phyloP scores from a whole-genome alignment of 2,329 filamentous ascomycete species.

The Sclerotinia spermophila region DNA sequence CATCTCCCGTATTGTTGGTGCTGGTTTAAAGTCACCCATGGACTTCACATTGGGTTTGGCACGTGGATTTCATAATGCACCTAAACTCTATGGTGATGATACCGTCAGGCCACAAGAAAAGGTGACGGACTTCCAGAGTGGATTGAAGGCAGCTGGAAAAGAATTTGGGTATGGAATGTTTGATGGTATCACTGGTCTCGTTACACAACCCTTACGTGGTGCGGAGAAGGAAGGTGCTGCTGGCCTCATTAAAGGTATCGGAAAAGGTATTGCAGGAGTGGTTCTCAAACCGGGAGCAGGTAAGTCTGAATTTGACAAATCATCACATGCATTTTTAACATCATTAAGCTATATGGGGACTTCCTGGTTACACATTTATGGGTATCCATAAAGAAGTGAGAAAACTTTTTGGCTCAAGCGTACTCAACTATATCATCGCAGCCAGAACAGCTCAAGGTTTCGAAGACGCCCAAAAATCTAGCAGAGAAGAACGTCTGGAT shows the following conservation, averaged over 20 bases:
- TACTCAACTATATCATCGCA: slow-evolving; percentile 75
- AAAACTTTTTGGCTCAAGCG: slow-evolving; percentile 65
- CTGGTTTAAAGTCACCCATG: slow-evolving; percentile 76
- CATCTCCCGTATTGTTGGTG: slow-evolving; percentile 67
- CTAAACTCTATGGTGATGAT: slow-evolving; percentile 79
- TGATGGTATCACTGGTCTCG: slow-evolving; percentile 75
- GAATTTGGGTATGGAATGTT: slow-evolving; percentile 75
- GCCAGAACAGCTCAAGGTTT: slow-evolving; percentile 73
- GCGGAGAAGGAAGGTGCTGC: slow-evolving; percentile 60
- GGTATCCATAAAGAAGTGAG: slow-evolving; percentile 75
- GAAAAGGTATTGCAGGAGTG: slow-evolving; percentile 77
- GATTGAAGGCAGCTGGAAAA: slow-evolving; percentile 72
- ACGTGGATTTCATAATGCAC: slow-evolving; percentile 84
- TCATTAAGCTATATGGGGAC: slow-evolving; percentile 55
- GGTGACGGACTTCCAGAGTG: slow-evolving; percentile 72
- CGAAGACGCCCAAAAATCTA: slow-evolving; percentile 56
- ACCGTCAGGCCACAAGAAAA: slow-evolving; percentile 75
- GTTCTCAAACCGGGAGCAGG: slow-evolving; percentile 79
- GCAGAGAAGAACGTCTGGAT: slow-evolving; percentile 56
- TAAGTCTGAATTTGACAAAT: slow-evolving; percentile 38
- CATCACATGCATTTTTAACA: slow-evolving; percentile 14
- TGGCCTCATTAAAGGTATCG: slow-evolving; percentile 75
- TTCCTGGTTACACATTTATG: slow-evolving; percentile 80
- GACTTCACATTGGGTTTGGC: slow-evolving; percentile 80
- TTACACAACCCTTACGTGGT: slow-evolving; percentile 72